Evolutionary conservation across 139 green algal species (phyloP).

Genomic region (Trebouxia sp.): DNA sequence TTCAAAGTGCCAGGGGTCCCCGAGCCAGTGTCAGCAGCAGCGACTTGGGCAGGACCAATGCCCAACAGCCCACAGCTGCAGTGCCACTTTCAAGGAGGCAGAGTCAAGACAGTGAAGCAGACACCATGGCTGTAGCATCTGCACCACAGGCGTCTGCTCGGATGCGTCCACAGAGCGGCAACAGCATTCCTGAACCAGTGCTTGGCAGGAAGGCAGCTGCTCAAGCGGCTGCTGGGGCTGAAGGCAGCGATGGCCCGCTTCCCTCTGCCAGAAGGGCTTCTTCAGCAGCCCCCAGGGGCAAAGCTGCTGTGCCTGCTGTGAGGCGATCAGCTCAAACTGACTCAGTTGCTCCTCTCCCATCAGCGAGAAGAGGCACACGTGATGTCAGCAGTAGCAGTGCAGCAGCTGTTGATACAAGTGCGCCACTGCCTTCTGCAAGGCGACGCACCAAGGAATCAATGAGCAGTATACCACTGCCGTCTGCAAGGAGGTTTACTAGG

Average conservation of each 20-base stretch:
- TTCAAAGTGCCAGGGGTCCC: background rate
- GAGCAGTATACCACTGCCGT: constrained; percentile 8
- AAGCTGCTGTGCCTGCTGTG: background rate
- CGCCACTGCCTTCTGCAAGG: background rate
- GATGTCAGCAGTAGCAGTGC: background rate
- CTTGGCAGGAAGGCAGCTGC: constrained; percentile 4
- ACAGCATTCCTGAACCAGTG: background rate
- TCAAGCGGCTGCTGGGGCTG: constrained; percentile 1
- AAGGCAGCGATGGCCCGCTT: background rate
- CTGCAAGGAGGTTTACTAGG: constrained; percentile 1
- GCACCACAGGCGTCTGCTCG: background rate
- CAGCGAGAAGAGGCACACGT: background rate
- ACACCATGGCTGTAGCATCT: background rate
- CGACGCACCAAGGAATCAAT: background rate
- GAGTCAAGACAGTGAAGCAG: background rate
- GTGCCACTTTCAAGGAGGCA: background rate
- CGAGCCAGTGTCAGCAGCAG: constrained; percentile 27
- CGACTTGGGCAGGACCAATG: constrained; percentile 16
- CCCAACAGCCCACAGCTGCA: background rate
- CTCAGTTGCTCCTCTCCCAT: background rate
- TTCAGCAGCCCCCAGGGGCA: background rate
- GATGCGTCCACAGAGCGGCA: background rate
- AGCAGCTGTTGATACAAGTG: background rate
- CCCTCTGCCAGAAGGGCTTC: constrained; percentile 8
- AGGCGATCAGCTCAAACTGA: background rate